Percentiles rank a stretch among this genome's conserved stretches.
These are phyloP conservation scores for Komagataella mondaviorum DNA, from an alignment of 805 yeast species.

Conservation along the genomic window DNA sequence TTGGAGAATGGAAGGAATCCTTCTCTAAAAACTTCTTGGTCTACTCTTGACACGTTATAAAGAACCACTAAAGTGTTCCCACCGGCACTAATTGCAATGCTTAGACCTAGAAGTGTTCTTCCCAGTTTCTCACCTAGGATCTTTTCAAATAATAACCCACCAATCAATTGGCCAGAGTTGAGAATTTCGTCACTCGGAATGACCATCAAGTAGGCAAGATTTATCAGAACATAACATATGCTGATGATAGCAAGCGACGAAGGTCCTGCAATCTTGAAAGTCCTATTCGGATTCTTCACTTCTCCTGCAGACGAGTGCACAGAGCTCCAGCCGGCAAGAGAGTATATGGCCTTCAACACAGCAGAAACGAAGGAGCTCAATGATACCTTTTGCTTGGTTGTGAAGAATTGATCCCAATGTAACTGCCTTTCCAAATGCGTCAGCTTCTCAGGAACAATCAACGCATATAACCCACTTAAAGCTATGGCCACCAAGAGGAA, in stretches of 20 bases:
- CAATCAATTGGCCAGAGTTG: constrained; percentile 33
- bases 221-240: constrained; percentile 31
- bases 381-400: constrained; percentile 12
- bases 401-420: constrained; percentile 15
- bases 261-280: constrained; percentile 42
- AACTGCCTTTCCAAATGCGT: constrained; percentile 32
- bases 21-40: constrained; percentile 44
- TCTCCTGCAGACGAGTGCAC: constrained; percentile 43
- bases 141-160: constrained; percentile 36
- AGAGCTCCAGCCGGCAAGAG: constrained; percentile 42
- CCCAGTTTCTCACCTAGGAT: constrained; percentile 38
- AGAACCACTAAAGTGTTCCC: constrained; percentile 43
- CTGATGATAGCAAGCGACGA: constrained; percentile 27
- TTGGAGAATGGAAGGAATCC: constrained; percentile 38
- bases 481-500: constrained; percentile 38
- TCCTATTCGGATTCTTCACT: constrained; percentile 35
- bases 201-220: constrained; percentile 35
- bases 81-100: constrained; percentile 40
- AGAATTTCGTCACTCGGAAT: constrained; percentile 33
- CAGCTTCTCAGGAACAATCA: constrained; percentile 29
- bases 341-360: constrained; percentile 35
- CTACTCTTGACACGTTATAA: constrained; percentile 37
- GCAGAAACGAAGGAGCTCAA: constrained; percentile 33
- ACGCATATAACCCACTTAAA: constrained; percentile 42
- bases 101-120: constrained; percentile 28